Evolutionary conservation across 345 rosid genomes (phyloP).

Genomic region (Nasturtium officinale): DNA sequence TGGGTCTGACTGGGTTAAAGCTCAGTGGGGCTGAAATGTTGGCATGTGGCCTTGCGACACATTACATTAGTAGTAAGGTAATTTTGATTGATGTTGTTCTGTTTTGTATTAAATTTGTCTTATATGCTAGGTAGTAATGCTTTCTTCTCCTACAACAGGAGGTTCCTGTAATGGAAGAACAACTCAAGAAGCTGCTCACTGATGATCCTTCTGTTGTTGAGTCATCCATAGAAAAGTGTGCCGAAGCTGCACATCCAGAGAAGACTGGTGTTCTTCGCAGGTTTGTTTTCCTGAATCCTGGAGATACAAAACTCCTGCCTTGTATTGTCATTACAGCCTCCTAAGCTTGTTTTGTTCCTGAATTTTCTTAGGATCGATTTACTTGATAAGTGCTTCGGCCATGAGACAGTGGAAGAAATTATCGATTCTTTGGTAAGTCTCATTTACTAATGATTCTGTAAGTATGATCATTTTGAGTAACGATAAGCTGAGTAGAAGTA

Average conservation of each 20-base stretch:
- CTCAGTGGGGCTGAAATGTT: slow-evolving; percentile 87
- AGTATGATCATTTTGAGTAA: slow-evolving; percentile 19
- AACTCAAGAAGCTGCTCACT: slow-evolving; percentile 68
- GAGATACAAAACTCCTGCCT: slow-evolving; percentile 16
- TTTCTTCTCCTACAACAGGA: slow-evolving; percentile 49
- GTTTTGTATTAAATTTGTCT: slow-evolving; percentile 22
- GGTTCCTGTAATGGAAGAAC: slow-evolving; percentile 62
- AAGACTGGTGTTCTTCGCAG: slow-evolving; percentile 68
- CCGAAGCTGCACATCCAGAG: slow-evolving; percentile 67
- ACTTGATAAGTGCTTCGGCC: slow-evolving; percentile 80
- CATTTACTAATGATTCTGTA: slow-evolving; percentile 11
- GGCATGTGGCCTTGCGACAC: slow-evolving; percentile 91
- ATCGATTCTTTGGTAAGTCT: slow-evolving; percentile 71
- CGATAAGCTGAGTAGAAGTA: too few species aligned
- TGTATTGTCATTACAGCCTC: slow-evolving; percentile 14
- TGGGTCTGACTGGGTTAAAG: slow-evolving; percentile 83
- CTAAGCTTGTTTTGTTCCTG: slow-evolving; percentile 19
- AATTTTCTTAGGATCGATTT: slow-evolving; percentile 56
- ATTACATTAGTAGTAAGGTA: slow-evolving; percentile 66
- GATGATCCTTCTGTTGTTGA: slow-evolving; percentile 93
- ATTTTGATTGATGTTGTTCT: slow-evolving; percentile 11
- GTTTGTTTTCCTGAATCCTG: slow-evolving; percentile 45
- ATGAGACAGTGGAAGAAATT: slow-evolving; percentile 86
- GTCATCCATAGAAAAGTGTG: slow-evolving; percentile 59
- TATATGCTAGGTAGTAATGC: slow-evolving; percentile 18